Conservation (phyloP, 225 moss, liverwort and hornwort genomes). For the Climacium dendroides region DNA sequence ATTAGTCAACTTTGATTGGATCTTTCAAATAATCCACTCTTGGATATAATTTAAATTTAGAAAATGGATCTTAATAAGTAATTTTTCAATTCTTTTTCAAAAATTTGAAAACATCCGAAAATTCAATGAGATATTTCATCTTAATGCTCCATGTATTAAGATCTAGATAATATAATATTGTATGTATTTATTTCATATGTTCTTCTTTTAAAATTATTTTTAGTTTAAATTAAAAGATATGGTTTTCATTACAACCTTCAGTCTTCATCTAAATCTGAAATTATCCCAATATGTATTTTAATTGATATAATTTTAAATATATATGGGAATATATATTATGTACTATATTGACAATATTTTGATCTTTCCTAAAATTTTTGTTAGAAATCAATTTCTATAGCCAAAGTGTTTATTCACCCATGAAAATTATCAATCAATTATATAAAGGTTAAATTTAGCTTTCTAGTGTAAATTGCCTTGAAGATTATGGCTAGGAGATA, state of each 20-base stretch:
- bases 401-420: neutral
- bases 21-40: too few species aligned
- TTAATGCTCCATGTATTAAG: neutral
- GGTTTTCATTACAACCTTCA: neutral
- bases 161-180: too few species aligned
- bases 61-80: too few species aligned
- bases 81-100: too few species aligned
- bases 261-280: neutral
- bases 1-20: too few species aligned
- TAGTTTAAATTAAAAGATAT: too few species aligned
- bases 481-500: neutral
- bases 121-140: neutral
- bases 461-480: neutral
- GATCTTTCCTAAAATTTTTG: neutral
- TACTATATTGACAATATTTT: neutral
- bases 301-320: neutral
- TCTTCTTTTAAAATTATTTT: too few species aligned
- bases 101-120: too few species aligned
- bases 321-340: too few species aligned
- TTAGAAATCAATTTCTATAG: neutral
- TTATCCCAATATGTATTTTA: neutral
- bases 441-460: neutral
- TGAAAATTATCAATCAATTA: neutral
- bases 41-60: too few species aligned
- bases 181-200: too few species aligned